Conservation (phyloP, 768 basidiomycete species). For the Neoboletus brunneissimus region DNA sequence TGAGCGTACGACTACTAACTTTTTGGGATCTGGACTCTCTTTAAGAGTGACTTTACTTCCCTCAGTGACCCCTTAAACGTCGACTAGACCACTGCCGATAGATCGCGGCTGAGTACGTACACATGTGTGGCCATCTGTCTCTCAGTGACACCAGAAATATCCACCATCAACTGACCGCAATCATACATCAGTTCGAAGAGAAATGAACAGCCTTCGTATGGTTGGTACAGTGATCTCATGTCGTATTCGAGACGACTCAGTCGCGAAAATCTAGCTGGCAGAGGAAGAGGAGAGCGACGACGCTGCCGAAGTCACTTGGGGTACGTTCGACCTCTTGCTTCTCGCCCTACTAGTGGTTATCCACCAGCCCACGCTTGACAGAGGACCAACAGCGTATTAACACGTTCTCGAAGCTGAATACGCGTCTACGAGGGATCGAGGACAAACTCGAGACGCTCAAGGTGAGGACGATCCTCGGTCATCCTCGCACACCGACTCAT, state of each 20-base stretch:
- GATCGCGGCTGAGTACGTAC: not conserved
- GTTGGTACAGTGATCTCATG: slow-evolving; percentile 31
- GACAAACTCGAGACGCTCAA: slow-evolving; percentile 71
- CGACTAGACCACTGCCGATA: no score
- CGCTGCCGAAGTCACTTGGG: slow-evolving; percentile 80
- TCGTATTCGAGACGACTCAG: not conserved
- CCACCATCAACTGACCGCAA: not conserved
- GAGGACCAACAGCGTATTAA: slow-evolving; percentile 91
- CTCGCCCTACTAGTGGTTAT: not conserved
- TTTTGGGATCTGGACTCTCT: no score
- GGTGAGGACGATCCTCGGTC: slow-evolving; percentile 39
- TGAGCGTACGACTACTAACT: no score
- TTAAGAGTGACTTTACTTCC: no score
- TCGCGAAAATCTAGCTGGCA: slow-evolving; percentile 47
- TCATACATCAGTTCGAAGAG: not conserved
- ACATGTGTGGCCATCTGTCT: not conserved
- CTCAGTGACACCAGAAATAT: not conserved
- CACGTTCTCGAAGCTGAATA: slow-evolving; percentile 88
- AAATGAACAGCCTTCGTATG: slow-evolving; percentile 54
- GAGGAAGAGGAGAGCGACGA: slow-evolving; percentile 77
- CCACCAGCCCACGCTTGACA: slow-evolving; percentile 21
- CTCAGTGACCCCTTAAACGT: no score
- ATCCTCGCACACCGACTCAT: not conserved
- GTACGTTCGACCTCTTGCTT: slow-evolving; percentile 35
- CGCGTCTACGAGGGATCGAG: slow-evolving; percentile 66